These are phyloP conservation scores for Pythium folliculosum DNA, from an alignment of 352 stramenopile species.

Conservation along the genomic window DNA sequence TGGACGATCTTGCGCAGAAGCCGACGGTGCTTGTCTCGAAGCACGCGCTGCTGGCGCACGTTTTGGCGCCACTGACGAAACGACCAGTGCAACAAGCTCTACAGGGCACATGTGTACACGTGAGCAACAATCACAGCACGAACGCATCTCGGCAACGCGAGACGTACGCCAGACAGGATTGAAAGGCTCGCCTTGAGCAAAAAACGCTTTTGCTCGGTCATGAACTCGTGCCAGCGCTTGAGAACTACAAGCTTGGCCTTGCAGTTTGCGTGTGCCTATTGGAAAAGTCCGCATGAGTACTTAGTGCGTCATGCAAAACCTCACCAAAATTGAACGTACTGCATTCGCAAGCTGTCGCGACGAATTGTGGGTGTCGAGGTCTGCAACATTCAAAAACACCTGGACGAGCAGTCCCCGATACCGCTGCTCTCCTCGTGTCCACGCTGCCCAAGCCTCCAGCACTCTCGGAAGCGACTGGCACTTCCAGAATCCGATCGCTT, in stretches of 20 bases:
- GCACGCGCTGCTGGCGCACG: slow-evolving; percentile 33
- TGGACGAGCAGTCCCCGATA: slow-evolving; percentile 42
- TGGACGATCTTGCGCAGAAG: slow-evolving; percentile 59
- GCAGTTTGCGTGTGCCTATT: slow-evolving; percentile 46
- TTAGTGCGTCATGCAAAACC: neutral
- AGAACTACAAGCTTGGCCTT: slow-evolving; percentile 48
- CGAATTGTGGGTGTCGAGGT: slow-evolving; percentile 76
- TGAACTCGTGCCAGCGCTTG: slow-evolving; percentile 53
- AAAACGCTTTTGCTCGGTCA: slow-evolving; percentile 62
- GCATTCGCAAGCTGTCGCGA: slow-evolving; percentile 45
- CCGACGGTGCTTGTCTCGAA: slow-evolving; percentile 50
- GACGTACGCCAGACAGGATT: slow-evolving; percentile 64
- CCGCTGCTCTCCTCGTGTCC: slow-evolving; percentile 22
- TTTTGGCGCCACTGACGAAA: slow-evolving; percentile 71
- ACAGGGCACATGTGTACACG: neutral
- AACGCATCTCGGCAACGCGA: neutral
- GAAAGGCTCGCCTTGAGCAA: slow-evolving; percentile 68
- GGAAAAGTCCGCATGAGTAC: neutral
- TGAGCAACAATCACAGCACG: neutral
- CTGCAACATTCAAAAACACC: slow-evolving; percentile 67
- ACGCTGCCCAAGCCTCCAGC: slow-evolving; percentile 50
- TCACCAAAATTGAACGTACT: slow-evolving; percentile 26
- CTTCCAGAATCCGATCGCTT: slow-evolving; percentile 69
- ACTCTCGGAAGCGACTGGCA: slow-evolving; percentile 63
- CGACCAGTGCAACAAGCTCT: slow-evolving; percentile 67